phyloP scores from a whole-genome alignment of 768 basidiomycete genomes.

The Tricholoma sp. region DNA sequence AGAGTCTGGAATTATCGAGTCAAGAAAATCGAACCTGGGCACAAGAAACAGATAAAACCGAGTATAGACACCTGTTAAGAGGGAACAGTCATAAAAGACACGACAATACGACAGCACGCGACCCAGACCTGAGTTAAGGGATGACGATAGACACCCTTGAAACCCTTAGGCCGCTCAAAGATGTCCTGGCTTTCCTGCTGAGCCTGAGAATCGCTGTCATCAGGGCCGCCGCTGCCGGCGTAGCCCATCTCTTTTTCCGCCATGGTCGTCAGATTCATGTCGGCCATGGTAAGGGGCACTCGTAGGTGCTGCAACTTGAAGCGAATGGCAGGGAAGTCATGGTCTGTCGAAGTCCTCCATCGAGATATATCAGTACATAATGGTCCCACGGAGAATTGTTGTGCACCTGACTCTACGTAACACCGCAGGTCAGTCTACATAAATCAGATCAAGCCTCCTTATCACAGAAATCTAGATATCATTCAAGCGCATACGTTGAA shows the following conservation, averaged over 20 bases:
- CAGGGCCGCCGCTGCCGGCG: constrained; percentile 6
- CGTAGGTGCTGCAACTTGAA: not conserved
- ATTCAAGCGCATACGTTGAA: too few relatives aligned
- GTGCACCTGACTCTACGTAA: too few relatives aligned
- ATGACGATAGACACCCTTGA: constrained; percentile 18
- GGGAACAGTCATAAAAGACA: not conserved
- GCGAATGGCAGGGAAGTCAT: not conserved
- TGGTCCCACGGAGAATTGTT: not conserved
- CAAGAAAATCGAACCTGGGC: constrained; percentile 35
- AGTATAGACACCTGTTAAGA: constrained; percentile 42
- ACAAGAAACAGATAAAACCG: constrained; percentile 69
- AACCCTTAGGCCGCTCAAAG: constrained; percentile 18
- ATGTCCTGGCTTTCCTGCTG: not conserved
- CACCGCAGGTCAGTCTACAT: too few relatives aligned
- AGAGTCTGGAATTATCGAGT: not conserved
- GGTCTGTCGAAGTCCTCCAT: not conserved
- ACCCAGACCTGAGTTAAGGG: constrained; percentile 17
- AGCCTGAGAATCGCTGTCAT: constrained; percentile 8
- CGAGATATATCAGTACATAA: not conserved
- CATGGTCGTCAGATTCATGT: constrained; percentile 1
- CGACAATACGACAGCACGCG: not conserved
- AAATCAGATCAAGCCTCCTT: too few relatives aligned
- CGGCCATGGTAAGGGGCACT: constrained; percentile 11
- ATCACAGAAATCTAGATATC: too few relatives aligned
- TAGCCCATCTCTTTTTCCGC: constrained; percentile 16